Conservation (phyloP, 257 asterid genomes). For the Mitragyna speciosa region DNA sequence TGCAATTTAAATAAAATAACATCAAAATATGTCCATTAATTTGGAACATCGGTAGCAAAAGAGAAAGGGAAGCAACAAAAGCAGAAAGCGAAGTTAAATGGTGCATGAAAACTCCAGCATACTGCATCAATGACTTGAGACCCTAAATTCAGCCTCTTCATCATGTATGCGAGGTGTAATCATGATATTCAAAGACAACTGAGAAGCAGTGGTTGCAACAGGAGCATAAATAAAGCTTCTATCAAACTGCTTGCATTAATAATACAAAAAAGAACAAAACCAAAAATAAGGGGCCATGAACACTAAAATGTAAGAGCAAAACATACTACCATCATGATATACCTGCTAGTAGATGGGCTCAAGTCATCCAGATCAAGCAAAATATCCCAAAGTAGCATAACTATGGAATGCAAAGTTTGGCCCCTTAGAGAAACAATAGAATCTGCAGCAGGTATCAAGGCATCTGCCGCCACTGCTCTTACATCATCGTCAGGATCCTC, state of each 20-base stretch:
- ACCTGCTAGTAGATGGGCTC: slow-evolving; percentile 99
- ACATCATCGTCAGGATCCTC: slow-evolving; percentile 99
- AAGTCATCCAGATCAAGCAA: slow-evolving; percentile 97
- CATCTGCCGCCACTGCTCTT: slow-evolving; percentile 99
- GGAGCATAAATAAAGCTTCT: not conserved
- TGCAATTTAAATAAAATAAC: slow-evolving; percentile 47
- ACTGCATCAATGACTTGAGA: not conserved
- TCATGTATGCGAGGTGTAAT: not conserved
- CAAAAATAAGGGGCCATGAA: not conserved
- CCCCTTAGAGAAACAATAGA: slow-evolving; percentile 79
- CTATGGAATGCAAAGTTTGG: slow-evolving; percentile 71
- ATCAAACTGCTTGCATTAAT: not conserved
- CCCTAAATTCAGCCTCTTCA: not conserved
- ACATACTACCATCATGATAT: slow-evolving; percentile 9
- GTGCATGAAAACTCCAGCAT: not conserved
- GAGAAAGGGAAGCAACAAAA: not conserved
- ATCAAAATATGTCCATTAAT: slow-evolving; percentile 21
- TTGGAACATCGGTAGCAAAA: too few species aligned
- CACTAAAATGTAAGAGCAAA: slow-evolving; percentile 1
- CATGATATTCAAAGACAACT: not conserved
- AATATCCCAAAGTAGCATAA: slow-evolving; percentile 97
- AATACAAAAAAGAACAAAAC: too few species aligned
- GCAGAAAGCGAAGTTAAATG: not conserved
- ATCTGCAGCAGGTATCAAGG: slow-evolving; percentile 82
- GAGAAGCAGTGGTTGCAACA: not conserved